These are phyloP conservation scores for Colletotrichum tropicicola DNA, from an alignment of 2,329 filamentous ascomycete species.

Conservation along the genomic window DNA sequence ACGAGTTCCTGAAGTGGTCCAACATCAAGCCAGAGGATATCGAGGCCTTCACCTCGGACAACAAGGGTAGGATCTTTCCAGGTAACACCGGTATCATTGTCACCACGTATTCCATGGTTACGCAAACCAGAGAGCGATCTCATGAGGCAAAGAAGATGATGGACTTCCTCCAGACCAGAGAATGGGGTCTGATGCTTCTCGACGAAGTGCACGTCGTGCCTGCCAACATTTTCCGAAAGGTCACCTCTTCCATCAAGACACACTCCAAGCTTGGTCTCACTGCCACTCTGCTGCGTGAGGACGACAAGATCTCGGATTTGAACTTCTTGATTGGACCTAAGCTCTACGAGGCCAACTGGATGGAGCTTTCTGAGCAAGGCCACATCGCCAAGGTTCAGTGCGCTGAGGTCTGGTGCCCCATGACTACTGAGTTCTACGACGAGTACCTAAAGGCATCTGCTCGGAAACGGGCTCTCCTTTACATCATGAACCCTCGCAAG, in stretches of 20 bases:
- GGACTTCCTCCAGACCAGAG: conserved; percentile 86
- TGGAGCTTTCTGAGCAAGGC: conserved; percentile 95
- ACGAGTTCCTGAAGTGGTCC: conserved; percentile 98
- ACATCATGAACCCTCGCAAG: conserved; percentile 97
- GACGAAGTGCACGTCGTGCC: conserved; percentile 99
- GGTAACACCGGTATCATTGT: conserved; percentile 96
- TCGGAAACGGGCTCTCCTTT: conserved; percentile 65
- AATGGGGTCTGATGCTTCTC: conserved; percentile 97
- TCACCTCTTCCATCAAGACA: conserved; percentile 91
- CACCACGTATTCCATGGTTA: conserved; percentile 99
- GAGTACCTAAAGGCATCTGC: conserved; percentile 82
- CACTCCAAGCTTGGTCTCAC: conserved; percentile 96
- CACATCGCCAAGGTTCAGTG: conserved; percentile 98
- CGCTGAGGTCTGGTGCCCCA: conserved; percentile 98
- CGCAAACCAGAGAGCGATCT: conserved; percentile 84
- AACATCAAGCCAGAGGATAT: conserved; percentile 94
- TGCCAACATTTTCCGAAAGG: conserved; percentile 93
- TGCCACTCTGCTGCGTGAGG: conserved; percentile 91
- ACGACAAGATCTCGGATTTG: conserved; percentile 97
- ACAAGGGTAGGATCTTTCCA: conserved; percentile 82
- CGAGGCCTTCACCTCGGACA: conserved; percentile 92
- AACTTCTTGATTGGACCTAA: conserved; percentile 99
- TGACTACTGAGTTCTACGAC: conserved; percentile 98
- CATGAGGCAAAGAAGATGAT: conserved; percentile 98
- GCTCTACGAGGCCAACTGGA: conserved; percentile 98